Conservation (phyloP, 257 asterid species). For the Lavandula angustifolia region DNA sequence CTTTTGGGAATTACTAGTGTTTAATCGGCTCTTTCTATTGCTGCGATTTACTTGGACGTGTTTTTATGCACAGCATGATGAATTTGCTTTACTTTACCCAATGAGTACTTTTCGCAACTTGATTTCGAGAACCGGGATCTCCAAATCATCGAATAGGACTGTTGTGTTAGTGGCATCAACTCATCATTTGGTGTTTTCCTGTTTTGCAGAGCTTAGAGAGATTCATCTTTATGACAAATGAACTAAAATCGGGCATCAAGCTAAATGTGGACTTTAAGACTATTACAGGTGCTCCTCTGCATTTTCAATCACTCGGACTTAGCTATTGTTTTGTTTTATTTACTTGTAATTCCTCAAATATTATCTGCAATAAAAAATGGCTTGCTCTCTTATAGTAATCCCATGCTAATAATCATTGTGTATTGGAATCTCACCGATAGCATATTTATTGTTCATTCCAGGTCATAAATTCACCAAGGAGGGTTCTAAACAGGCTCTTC, state of each 20-base stretch:
- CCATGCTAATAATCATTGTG: not conserved
- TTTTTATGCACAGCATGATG: not conserved
- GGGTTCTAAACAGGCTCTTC: constrained; percentile 74
- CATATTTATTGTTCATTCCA: constrained; percentile 32
- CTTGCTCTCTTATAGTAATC: constrained; percentile 2
- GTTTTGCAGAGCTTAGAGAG: constrained; percentile 63
- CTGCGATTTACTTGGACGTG: not conserved
- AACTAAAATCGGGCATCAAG: constrained; percentile 62
- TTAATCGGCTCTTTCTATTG: constrained; percentile 1
- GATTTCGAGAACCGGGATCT: no score
- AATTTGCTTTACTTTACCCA: no score
- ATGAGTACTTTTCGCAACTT: no score
- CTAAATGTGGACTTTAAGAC: constrained; percentile 76
- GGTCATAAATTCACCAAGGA: constrained; percentile 84
- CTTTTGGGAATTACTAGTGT: constrained; percentile 14
- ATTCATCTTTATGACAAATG: constrained; percentile 62
- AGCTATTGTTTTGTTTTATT: not conserved
- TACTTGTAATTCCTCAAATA: constrained; percentile 1
- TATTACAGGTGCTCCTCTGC: constrained; percentile 60
- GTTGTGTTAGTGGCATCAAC: constrained; percentile 13
- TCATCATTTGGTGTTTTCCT: constrained; percentile 16
- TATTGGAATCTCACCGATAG: constrained; percentile 7
- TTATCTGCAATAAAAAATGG: constrained; percentile 10
- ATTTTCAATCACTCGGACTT: constrained; percentile 6
- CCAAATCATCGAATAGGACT: no score